Base-by-base conservation (phyloP, 2,329 filamentous ascomycete genomes). In the Macrophomina phaseolina region DNA sequence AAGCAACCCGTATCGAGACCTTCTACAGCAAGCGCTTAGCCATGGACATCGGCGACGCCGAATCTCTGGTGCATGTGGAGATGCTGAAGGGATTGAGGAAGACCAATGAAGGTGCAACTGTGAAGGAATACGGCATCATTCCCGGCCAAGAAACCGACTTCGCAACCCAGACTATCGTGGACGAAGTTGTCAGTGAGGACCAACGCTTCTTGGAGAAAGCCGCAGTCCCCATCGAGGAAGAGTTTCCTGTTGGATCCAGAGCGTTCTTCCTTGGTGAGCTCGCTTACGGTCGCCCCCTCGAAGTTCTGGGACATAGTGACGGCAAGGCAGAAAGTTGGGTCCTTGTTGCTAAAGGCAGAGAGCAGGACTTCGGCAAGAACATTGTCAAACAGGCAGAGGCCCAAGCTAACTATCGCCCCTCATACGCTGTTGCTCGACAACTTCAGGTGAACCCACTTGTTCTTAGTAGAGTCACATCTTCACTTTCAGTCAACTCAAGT, bases 221-320 rank as follows among this genome's bases (percentile, higher is more conserved):
- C 12, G 94, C 95, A n/a, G 76, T 97, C 5, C 91, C 94, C 0
- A 90, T 99, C 40, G 91, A 94, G 71, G 90, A 97, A 77, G 95
- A 99, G 74, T 98, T 97, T 69, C 94, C 95, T 0, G 80, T 89
- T 65, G 90, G 89, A 46, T 91, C 92, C 1, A 87, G 90, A 66
- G 93, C 91, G 0, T 99, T 99, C 81, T 98, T 97, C 83, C 82
- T 99, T 2, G 95, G 95, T 55, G 94, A 97, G 45, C 96, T 91
- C 80, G 92, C 93, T 64, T 98, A 97, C 73, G 95, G 95, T 16
- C 88, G 94, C 45, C 94, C 95, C 3, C 82, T 97, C n/a, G 89
- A 95, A 76, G 89, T 99, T 28, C 86, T 87, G 30, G 88, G 87
- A 1, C 92, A 98, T 74, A 83, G 84, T 16, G 84, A 87, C 67